Percentiles rank a stretch among this genome's conserved stretches.
Evolutionary conservation across 192 early-diverging fungal genomes (phyloP).

Genomic region (Obelidium mucronatum): DNA sequence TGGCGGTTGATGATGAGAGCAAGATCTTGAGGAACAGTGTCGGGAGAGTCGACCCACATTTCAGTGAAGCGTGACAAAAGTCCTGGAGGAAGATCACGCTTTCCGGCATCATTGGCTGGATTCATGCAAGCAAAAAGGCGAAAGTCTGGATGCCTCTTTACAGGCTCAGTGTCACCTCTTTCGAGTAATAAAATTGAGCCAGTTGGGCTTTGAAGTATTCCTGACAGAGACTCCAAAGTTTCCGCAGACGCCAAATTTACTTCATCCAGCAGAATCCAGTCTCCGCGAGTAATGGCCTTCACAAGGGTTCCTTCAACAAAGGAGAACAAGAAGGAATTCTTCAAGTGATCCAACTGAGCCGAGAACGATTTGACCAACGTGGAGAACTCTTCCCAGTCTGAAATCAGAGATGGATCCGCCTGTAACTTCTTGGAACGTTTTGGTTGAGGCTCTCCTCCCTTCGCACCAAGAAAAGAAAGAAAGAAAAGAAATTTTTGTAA

Average conservation of each 20-base stretch:
- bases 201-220: slow-evolving; percentile 80
- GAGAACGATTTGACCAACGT: slow-evolving; percentile 72
- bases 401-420: slow-evolving; percentile 56
- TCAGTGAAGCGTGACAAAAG: slow-evolving; percentile 94
- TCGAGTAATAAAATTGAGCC: slow-evolving; percentile 91
- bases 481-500: not conserved
- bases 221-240: slow-evolving; percentile 91
- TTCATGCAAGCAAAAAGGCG: slow-evolving; percentile 99
- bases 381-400: slow-evolving; percentile 80
- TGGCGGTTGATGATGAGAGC: slow-evolving; percentile 82
- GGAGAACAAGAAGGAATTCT: slow-evolving; percentile 82
- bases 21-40: slow-evolving; percentile 81
- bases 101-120: slow-evolving; percentile 97
- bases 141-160: slow-evolving; percentile 91
- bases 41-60: slow-evolving; percentile 93
- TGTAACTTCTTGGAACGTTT: slow-evolving; percentile 35
- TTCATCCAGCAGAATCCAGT: slow-evolving; percentile 98
- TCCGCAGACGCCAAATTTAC: slow-evolving; percentile 96
- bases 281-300: slow-evolving; percentile 85
- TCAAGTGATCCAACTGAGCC: slow-evolving; percentile 73
- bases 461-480: not conserved
- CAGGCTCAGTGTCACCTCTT: slow-evolving; percentile 85
- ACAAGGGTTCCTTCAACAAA: slow-evolving; percentile 96
- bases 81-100: slow-evolving; percentile 91
- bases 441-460: slow-evolving; percentile 16